Conservation (phyloP, 352 stramenopile species). For the Phytophthora pinifolia region DNA sequence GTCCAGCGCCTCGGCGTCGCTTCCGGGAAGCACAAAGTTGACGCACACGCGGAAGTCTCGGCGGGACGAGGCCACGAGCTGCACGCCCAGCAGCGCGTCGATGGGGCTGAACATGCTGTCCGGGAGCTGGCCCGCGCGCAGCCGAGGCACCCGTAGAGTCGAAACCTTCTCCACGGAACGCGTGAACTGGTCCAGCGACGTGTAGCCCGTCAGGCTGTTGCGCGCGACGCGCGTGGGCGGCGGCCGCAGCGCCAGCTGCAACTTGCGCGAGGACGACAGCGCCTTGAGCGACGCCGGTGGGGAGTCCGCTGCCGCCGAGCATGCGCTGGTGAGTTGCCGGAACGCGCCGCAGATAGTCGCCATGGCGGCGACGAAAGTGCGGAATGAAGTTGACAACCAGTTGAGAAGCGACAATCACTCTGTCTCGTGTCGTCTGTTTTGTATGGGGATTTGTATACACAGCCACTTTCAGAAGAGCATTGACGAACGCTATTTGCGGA, state of each 20-base stretch:
- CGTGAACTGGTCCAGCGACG: slow-evolving; percentile 40
- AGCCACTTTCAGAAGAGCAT: no score
- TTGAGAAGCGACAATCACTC: not conserved
- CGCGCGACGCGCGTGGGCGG: slow-evolving; percentile 8
- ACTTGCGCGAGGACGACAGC: slow-evolving; percentile 35
- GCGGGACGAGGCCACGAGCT: slow-evolving; percentile 55
- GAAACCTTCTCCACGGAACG: slow-evolving; percentile 53
- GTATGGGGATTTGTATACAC: no score
- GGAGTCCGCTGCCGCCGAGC: slow-evolving; percentile 36
- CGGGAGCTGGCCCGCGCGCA: slow-evolving; percentile 23
- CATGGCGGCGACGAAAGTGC: slow-evolving; percentile 25
- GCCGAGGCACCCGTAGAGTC: slow-evolving; percentile 40
- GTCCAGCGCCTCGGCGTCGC: slow-evolving; percentile 44
- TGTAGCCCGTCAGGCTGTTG: slow-evolving; percentile 25
- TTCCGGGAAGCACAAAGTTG: slow-evolving; percentile 62
- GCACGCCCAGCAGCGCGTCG: slow-evolving; percentile 53
- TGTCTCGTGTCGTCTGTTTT: not conserved
- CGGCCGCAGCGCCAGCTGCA: slow-evolving; percentile 20
- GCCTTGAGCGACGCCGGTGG: slow-evolving; percentile 30
- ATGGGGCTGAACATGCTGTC: slow-evolving; percentile 52
- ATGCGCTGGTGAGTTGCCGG: slow-evolving; percentile 37
- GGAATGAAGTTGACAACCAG: slow-evolving; percentile 1
- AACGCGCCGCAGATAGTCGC: slow-evolving; percentile 46
- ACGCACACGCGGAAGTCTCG: slow-evolving; percentile 66
- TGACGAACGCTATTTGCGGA: no score